Evolutionary conservation across 352 stramenopile genomes (phyloP).

Genomic region (Globisporangium polare): DNA sequence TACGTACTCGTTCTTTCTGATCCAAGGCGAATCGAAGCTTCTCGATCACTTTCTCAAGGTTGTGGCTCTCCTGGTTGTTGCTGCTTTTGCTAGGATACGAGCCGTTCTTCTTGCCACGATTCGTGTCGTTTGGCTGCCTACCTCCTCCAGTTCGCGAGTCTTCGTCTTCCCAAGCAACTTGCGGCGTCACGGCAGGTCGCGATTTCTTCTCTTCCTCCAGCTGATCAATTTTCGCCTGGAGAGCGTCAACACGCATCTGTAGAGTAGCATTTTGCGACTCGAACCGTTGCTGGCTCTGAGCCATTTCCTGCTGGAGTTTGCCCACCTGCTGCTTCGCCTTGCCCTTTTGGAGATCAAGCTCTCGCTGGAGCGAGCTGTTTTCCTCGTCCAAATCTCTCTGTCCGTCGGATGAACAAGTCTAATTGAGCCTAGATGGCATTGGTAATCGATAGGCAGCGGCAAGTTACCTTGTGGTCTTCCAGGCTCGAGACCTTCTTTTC

Average conservation of each 20-base stretch:
- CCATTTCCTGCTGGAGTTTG: slow-evolving; percentile 13
- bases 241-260: slow-evolving; percentile 21
- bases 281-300: slow-evolving; percentile 14
- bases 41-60: slow-evolving; percentile 39
- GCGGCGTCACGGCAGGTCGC: slow-evolving; percentile 2
- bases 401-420: too few species aligned
- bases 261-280: slow-evolving; percentile 22
- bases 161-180: slow-evolving; percentile 14
- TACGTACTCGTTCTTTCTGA: slow-evolving; percentile 50
- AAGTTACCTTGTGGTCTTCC: slow-evolving; percentile 15
- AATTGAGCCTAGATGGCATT: too few species aligned
- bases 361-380: slow-evolving; percentile 22
- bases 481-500: slow-evolving; percentile 17
- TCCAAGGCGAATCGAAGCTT: slow-evolving; percentile 34
- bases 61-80: slow-evolving; percentile 43
- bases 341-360: slow-evolving; percentile 20
- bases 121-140: background rate
- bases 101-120: slow-evolving; percentile 1
- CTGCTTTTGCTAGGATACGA: background rate
- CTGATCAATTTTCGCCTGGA: slow-evolving; percentile 25
- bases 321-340: slow-evolving; percentile 16
- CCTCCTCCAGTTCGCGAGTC: background rate
- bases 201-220: slow-evolving; percentile 4
- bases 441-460: too few species aligned
- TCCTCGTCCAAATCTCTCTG: slow-evolving; percentile 30